A percentile compares a stretch with the other conserved stretches of the same genome.
These are phyloP conservation scores for Achaetomiella virescens DNA, from an alignment of 495 filamentous ascomycete species.

Conservation along the genomic window DNA sequence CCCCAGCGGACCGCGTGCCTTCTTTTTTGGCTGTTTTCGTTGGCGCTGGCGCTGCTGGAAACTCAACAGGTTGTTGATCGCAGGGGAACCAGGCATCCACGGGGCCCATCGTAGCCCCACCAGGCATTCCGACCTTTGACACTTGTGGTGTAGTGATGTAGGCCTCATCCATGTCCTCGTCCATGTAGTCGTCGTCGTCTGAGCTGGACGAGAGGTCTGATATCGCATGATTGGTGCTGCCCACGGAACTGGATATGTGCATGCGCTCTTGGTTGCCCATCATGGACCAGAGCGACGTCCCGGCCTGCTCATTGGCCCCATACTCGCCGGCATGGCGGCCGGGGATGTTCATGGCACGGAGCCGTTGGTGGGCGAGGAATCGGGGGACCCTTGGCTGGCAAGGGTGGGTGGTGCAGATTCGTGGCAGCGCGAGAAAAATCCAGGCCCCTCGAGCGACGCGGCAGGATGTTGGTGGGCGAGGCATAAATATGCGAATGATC, in stretches of 20 bases:
- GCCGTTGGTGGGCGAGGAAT: slow-evolving; percentile 81
- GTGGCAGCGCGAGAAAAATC: slow-evolving; percentile 94
- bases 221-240: slow-evolving; percentile 72
- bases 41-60: slow-evolving; percentile 72
- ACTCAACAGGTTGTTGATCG: slow-evolving; percentile 63
- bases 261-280: slow-evolving; percentile 59
- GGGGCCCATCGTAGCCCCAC: slow-evolving; percentile 50
- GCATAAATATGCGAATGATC: slow-evolving; percentile 78
- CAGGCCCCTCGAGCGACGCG: slow-evolving; percentile 76
- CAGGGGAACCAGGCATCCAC: slow-evolving; percentile 55
- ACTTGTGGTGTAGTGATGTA: slow-evolving; percentile 65
- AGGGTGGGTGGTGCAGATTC: slow-evolving; percentile 89
- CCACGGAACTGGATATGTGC: slow-evolving; percentile 74
- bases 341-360: slow-evolving; percentile 78
- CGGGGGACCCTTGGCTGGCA: slow-evolving; percentile 82
- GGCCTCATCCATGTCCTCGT: slow-evolving; percentile 72
- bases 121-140: slow-evolving; percentile 37
- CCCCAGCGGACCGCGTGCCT: slow-evolving; percentile 28
- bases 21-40: slow-evolving; percentile 48
- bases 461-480: slow-evolving; percentile 69
- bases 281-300: slow-evolving; percentile 41
- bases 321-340: slow-evolving; percentile 33
- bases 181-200: slow-evolving; percentile 73
- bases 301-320: slow-evolving; percentile 32
- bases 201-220: slow-evolving; percentile 75